These are phyloP conservation scores for Orbilia javanica DNA, from an alignment of 2,329 filamentous ascomycete genomes.

Conservation along the genomic window DNA sequence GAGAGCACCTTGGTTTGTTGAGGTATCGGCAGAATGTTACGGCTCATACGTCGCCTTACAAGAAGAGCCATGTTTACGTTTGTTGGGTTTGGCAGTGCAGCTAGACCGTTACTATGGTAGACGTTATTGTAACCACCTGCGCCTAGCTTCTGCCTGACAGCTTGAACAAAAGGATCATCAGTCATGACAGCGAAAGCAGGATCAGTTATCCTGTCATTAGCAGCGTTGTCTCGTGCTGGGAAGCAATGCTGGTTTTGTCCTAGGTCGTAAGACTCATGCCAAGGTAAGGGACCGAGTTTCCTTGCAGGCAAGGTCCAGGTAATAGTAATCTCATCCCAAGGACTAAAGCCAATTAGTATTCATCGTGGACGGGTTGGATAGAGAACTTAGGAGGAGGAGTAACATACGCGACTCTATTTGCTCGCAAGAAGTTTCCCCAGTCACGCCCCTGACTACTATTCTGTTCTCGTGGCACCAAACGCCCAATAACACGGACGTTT, in stretches of 20 bases:
- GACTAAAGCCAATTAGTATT: conserved; percentile 2
- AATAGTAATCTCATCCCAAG: conserved; percentile 13
- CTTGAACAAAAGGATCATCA: conserved; percentile 1
- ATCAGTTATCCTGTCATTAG: conserved; percentile 3
- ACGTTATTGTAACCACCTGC: background rate
- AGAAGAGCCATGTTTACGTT: background rate
- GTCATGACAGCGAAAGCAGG: conserved; percentile 31
- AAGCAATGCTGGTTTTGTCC: conserved; percentile 6
- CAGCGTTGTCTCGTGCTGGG: background rate
- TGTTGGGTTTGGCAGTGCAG: background rate
- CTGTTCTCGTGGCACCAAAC: conserved; percentile 8
- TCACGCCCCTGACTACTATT: conserved; percentile 1
- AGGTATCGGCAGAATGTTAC: background rate
- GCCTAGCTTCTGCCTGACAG: background rate
- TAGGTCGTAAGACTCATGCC: conserved; percentile 16
- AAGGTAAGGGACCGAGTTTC: background rate
- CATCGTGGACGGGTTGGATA: too few species aligned
- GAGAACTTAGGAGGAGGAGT: background rate
- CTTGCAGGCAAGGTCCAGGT: conserved; percentile 11
- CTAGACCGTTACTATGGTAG: background rate
- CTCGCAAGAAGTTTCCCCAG: conserved; percentile 7
- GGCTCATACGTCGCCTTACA: background rate
- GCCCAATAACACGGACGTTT: background rate
- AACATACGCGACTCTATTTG: conserved; percentile 35
- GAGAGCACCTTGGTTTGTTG: background rate